These are phyloP conservation scores for Trichosporon sp. DNA, from an alignment of 1,284 basidiomycete genomes.

Conservation along the genomic window DNA sequence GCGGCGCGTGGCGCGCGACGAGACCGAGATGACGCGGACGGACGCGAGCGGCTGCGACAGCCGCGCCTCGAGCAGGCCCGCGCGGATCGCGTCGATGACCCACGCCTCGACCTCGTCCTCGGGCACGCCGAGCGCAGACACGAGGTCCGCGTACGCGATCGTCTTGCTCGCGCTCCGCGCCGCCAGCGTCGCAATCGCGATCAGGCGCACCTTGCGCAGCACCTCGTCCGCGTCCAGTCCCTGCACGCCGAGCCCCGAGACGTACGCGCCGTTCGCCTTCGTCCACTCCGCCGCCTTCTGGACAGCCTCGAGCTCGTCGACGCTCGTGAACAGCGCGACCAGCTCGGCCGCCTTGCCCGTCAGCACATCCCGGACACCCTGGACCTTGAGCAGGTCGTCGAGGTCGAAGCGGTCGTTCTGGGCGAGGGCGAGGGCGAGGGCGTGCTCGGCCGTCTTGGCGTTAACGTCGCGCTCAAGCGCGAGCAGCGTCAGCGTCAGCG, in stretches of 20 bases:
- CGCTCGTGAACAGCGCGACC: constrained; percentile 52
- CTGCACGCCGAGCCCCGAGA: constrained; percentile 60
- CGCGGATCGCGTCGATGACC: constrained; percentile 87
- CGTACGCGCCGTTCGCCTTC: constrained; percentile 53
- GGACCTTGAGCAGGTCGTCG: constrained; percentile 61
- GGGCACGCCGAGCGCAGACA: constrained; percentile 64
- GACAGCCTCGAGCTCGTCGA: constrained; percentile 65
- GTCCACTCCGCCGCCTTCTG: constrained; percentile 68
- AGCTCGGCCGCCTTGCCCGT: constrained; percentile 37
- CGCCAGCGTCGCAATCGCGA: constrained; percentile 72
- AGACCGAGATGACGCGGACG: constrained; percentile 70
- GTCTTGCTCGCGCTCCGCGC: constrained; percentile 71
- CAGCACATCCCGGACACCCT: constrained; percentile 34
- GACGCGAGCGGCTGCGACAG: constrained; percentile 76
- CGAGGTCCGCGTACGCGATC: constrained; percentile 69
- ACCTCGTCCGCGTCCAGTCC: constrained; percentile 53
- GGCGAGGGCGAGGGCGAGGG: constrained; percentile 58
- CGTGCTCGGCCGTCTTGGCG: constrained; percentile 35
- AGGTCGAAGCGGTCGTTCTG: constrained; percentile 71
- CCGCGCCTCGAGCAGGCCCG: constrained; percentile 73
- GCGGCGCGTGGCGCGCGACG: constrained; percentile 57
- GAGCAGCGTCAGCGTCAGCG: constrained; percentile 54
- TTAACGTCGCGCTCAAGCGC: constrained; percentile 54
- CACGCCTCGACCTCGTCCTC: constrained; percentile 74
- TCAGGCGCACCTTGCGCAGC: constrained; percentile 73